Conservation (phyloP, 306 rosid species). For the Pyrus communis region DNA sequence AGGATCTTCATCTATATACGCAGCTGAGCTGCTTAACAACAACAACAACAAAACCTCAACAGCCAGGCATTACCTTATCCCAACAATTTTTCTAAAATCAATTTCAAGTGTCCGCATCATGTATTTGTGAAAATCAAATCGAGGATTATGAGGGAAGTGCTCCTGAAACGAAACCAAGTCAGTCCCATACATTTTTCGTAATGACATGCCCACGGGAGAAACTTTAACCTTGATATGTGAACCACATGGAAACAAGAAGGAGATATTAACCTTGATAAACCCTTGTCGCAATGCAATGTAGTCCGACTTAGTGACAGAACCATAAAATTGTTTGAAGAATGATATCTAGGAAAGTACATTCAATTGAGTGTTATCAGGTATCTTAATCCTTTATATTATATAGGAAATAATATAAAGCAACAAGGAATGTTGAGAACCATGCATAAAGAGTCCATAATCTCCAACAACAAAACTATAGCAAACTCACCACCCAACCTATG, state of each 20-base stretch:
- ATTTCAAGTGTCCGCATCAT: conserved; percentile 52
- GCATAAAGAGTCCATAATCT: neutral
- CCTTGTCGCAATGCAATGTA: conserved; percentile 71
- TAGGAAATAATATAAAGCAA: neutral
- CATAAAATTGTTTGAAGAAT: conserved; percentile 75
- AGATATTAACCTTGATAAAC: conserved; percentile 55
- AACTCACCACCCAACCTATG: conserved; percentile 65
- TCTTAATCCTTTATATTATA: no score
- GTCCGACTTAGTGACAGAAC: conserved; percentile 60
- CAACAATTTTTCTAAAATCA: conserved; percentile 71
- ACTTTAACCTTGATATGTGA: neutral
- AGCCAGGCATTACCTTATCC: conserved; percentile 57
- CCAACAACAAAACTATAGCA: neutral
- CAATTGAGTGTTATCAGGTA: no score
- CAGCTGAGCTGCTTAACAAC: neutral
- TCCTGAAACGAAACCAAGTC: conserved; percentile 27
- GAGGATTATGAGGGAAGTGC: conserved; percentile 10
- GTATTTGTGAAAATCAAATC: conserved; percentile 51
- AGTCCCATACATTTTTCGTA: neutral
- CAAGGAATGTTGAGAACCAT: neutral
- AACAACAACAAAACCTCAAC: neutral
- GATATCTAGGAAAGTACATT: conserved; percentile 40
- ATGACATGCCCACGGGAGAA: neutral
- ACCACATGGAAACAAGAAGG: neutral
- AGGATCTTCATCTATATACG: neutral